Conservation (phyloP, 352 stramenopile genomes). For the Pythium folliculosum region DNA sequence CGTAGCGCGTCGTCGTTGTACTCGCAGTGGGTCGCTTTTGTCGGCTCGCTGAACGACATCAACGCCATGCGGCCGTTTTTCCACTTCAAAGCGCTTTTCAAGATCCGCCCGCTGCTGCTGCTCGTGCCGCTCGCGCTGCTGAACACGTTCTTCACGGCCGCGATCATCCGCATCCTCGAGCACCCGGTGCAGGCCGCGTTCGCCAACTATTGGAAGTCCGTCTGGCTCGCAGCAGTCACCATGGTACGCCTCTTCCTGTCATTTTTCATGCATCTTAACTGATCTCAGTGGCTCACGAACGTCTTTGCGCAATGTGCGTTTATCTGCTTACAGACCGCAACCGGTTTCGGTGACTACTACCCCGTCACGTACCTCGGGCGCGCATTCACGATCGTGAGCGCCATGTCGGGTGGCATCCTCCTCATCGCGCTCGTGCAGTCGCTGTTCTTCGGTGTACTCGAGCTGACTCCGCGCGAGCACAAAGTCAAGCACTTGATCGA, state of each 20-base stretch:
- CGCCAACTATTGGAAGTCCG: constrained; percentile 68
- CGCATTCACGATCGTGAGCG: constrained; percentile 53
- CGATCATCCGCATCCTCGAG: constrained; percentile 76
- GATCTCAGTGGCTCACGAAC: background rate
- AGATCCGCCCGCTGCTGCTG: constrained; percentile 59
- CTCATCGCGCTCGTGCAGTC: constrained; percentile 76
- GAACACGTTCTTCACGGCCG: constrained; percentile 60
- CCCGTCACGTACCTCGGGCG: constrained; percentile 69
- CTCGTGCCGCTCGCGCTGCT: constrained; percentile 59
- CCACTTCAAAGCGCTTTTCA: constrained; percentile 82
- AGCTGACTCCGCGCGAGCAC: constrained; percentile 61
- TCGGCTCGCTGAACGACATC: constrained; percentile 74
- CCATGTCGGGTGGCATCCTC: constrained; percentile 71
- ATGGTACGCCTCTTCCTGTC: constrained; percentile 40
- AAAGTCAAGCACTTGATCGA: constrained; percentile 75
- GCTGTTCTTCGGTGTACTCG: constrained; percentile 75
- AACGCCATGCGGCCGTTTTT: constrained; percentile 79
- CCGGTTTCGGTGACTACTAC: constrained; percentile 73
- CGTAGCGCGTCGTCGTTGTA: constrained; percentile 69
- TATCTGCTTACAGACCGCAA: constrained; percentile 45
- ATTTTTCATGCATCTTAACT: too few species aligned
- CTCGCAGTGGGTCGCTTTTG: constrained; percentile 75
- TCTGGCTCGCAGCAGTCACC: constrained; percentile 72
- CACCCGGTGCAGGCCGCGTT: constrained; percentile 60
- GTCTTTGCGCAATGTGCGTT: background rate